Base-by-base conservation (phyloP, 2,329 filamentous ascomycete species). In the Penicillium nordicum region DNA sequence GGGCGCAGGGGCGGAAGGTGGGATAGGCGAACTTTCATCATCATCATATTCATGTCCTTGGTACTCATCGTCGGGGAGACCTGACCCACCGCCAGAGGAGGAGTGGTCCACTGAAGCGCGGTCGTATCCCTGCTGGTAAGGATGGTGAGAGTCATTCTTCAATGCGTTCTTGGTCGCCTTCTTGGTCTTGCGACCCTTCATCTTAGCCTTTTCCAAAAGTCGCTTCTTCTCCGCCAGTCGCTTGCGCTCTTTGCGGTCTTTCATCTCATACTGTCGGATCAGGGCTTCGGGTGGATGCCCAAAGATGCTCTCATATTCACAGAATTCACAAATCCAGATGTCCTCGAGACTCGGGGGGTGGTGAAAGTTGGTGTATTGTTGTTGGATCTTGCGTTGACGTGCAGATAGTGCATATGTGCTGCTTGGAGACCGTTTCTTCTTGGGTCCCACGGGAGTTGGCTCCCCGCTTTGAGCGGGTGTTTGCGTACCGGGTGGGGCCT, bases 311-410 rank as follows among this genome's bases (percentile, higher is more conserved):
- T 97, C 93, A 70, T 97, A 99, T 74, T 99, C 94, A 78, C 94
- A 99, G 72, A 97, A 97, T 69, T 97, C 90, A 76, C 94, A 99
- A 45, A 97, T 92, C 90, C 92, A 97, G 49, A 92, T 83, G 59
- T 96, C 90, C 62, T 90, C 88, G 1, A 78, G 72, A 18, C 76
- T 78, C 0, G 89, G 88, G 1, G 89, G 88, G 67, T 89, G 87
- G 66, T 89, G 86, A 59, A 84, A 85, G 72, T 94, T 95, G 55
- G 84, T 82, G 62, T 89, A 88, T 66, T 89, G 84, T 58, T 94
- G 89, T 67, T 90, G 83, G 45, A 89, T 83, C 57, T 88, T 88
- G 7, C 94, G 88, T 62, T 91, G 85, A 25, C 86, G 85, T 27
- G 91, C 92, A 56, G 92, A 90, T 59, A 85, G 76, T 1, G 84